A percentile compares a stretch with the other conserved stretches of the same genome.
phyloP scores from a whole-genome alignment of 2,329 filamentous ascomycete genomes.

The Penicillium nordicum region DNA sequence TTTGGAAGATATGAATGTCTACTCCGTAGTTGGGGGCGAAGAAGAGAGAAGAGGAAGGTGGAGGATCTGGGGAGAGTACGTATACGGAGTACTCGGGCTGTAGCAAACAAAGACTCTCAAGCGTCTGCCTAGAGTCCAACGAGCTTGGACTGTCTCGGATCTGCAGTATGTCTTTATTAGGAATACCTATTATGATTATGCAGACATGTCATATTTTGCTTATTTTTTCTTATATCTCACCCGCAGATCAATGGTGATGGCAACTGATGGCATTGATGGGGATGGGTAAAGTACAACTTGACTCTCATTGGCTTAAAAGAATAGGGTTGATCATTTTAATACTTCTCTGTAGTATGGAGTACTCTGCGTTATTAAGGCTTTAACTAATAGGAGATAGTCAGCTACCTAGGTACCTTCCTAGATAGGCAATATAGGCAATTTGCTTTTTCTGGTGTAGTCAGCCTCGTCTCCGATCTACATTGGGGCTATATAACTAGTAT shows the following conservation, averaged over 20 bases:
- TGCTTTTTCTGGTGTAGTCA: not conserved
- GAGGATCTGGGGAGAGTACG: not conserved
- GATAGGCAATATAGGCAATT: not conserved
- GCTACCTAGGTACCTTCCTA: no score
- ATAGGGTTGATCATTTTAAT: not conserved
- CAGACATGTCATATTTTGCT: not conserved
- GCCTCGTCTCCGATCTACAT: not conserved
- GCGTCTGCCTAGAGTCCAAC: not conserved
- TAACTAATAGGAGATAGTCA: not conserved
- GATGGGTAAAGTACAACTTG: no score
- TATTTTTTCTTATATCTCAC: not conserved
- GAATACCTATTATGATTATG: not conserved
- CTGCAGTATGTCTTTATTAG: not conserved
- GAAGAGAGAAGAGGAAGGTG: not conserved
- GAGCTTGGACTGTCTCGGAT: not conserved
- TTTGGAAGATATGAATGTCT: not conserved
- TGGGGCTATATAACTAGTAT: no score
- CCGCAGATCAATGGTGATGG: not conserved
- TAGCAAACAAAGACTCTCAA: not conserved
- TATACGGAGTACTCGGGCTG: no score
- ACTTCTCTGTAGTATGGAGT: no score
- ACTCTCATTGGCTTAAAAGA: not conserved
- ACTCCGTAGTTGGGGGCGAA: not conserved
- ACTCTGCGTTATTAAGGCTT: not conserved
- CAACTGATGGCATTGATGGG: no score